Conservation (phyloP, 129 eudicot species). For the Chrysanthemum makinoi region DNA sequence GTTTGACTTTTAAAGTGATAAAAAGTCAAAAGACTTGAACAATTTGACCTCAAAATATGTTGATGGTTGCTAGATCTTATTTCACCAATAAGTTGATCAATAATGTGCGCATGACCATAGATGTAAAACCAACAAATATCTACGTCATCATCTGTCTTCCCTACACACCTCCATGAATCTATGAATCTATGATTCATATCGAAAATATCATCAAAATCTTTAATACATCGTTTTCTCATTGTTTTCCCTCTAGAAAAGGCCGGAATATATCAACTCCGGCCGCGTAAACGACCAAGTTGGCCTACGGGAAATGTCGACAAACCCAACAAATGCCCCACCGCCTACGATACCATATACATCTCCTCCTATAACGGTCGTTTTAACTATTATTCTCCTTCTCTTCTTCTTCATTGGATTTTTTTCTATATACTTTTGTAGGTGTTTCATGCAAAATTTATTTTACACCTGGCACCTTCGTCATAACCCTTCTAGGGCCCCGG, state of each 20-base stretch:
- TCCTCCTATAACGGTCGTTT: constrained; percentile 54
- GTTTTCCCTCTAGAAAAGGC: constrained; percentile 26
- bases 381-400: constrained; percentile 52
- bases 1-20: neutral
- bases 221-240: neutral
- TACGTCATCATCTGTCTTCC: constrained; percentile 27
- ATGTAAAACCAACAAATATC: constrained; percentile 30
- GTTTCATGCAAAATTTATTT: constrained; percentile 53
- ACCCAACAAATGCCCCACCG: constrained; percentile 31
- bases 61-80: neutral
- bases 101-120: constrained; percentile 28
- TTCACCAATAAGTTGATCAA: constrained; percentile 4
- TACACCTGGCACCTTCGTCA: constrained; percentile 35
- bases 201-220: constrained; percentile 14
- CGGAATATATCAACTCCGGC: constrained; percentile 43
- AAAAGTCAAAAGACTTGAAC: constrained; percentile 13
- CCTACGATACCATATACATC: constrained; percentile 33
- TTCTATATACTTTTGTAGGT: constrained; percentile 57
- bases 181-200: neutral
- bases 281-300: constrained; percentile 21
- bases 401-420: constrained; percentile 60
- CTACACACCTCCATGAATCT: constrained; percentile 11
- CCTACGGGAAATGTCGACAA: constrained; percentile 38
- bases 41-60: constrained; percentile 28
- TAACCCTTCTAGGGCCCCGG: constrained; percentile 20